Base-by-base conservation (phyloP, 805 yeast species). In the Naumovozyma baii region DNA sequence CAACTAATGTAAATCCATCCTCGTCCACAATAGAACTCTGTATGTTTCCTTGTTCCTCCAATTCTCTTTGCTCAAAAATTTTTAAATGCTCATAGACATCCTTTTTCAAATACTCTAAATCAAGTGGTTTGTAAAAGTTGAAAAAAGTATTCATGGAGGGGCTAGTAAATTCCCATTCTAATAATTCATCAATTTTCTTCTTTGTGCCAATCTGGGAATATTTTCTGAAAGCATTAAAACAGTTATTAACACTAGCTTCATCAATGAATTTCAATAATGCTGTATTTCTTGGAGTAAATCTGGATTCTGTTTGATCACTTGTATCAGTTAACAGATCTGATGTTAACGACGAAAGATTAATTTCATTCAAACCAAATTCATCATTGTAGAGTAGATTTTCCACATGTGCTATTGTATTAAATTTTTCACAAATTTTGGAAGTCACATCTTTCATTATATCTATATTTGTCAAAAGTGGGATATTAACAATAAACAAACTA, bases 1-100 rank as follows among this genome's bases (percentile, higher is more conserved):
- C 94, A 33, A 88, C 97, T 54, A 83, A 65, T 1, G 95, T 86
- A 64, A 88, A 88, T 2, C 96, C 97, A 59, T 88, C 96, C 47
- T 83, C 96, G 59, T 88, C 97, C 3, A 87, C 92, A 25, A 74
- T 52, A 34, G 74, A 70, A 19, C 73, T 70, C 66, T 76, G 76
- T 9, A 67, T 67, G 40, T 70, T 69, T 29, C 76, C 78, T 20
- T 67, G 66, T 2, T 78, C 75, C 43, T 72, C 75, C 44, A 70
- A 70, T 57, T 90, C 97, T 19, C 78, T 74, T 40, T 69, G 63
- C 50, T 81, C 83, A 61, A 87, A 90, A 9, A 74, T 74, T 20
- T 62, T 63, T 69, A 90, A 70, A 17, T 80, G 73, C 30, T 68
- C 66, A 32, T 83, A 69, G 2, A 86, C 84, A 30, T 71, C 66